Base-by-base conservation (phyloP, 192 early-diverging fungal genomes). In the Backusella psychrophila region DNA sequence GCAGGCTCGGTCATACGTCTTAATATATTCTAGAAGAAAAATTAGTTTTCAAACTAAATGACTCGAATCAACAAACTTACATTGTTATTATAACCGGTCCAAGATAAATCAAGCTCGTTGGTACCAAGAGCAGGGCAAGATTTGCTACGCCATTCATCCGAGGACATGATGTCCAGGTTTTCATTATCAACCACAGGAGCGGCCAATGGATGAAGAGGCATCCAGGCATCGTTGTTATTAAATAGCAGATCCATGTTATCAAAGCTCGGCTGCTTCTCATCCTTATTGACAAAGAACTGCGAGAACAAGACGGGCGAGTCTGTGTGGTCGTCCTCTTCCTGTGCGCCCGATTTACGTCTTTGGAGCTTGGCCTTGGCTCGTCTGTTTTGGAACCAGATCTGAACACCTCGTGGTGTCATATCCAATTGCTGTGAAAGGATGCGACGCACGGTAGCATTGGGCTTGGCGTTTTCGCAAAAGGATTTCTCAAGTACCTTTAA, bases 341-440 rank as follows among this genome's bases (percentile, higher is more conserved):
- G 29, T 41, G n/a, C 71, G 34, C 38, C 38, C n/a, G 39, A 70
- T 44, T 78, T 81, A 11, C 71, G 41, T 35, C 68, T 44, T 44
- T 95, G 90, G 41, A 90, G 85, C 82, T 95, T 95, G 56, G 91
- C 86, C 81, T 97, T 97, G 38, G 96, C 96, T 41, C 96, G 86
- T 21, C 94, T 90, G 79, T 95, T 96, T 77, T 96, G 94, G 83
- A 96, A 96, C 95, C 93, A 95, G 31, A 95, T 90, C 76, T 95
- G 93, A 29, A 95, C 88, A 1, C 88, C 91, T 44, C 93, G 84
- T 1, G 93, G 87, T 31, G 89, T 87, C 87, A 95, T 90, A 21
- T 85, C 88, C 39, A 94, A 76, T 78, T 91, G 75, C 63, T 87
- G 80, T 11, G 91, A 91, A 26, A 95, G 83, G 19, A 80, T 69